These are phyloP conservation scores for Rhizoclosmatium globosum DNA, from an alignment of 192 early-diverging fungal genomes.

Conservation along the genomic window DNA sequence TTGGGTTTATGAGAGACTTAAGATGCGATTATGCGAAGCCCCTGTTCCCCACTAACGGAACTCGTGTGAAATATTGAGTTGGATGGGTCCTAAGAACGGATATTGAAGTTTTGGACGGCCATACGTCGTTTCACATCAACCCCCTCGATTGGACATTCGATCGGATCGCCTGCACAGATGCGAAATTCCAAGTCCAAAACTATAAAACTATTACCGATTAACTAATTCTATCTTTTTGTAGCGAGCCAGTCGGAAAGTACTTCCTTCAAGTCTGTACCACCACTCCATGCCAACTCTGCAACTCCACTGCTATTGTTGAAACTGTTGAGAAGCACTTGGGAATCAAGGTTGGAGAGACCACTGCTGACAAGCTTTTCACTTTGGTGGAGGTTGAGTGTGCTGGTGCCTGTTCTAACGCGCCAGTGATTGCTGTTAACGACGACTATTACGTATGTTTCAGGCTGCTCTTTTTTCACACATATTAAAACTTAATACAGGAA, in stretches of 20 bases:
- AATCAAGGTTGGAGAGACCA: constrained; percentile 95
- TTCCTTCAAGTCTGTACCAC: constrained; percentile 99
- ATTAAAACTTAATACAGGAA: constrained; percentile 64
- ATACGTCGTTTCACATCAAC: neutral
- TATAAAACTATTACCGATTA: neutral
- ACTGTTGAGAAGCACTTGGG: constrained; percentile 86
- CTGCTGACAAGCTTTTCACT: constrained; percentile 92
- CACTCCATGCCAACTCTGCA: constrained; percentile 96
- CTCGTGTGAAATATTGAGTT: no score
- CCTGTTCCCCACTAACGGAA: no score
- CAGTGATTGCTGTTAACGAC: constrained; percentile 97
- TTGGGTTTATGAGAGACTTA: neutral
- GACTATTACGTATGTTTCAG: constrained; percentile 84
- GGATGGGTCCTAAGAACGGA: no score
- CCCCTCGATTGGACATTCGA: neutral
- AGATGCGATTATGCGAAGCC: neutral
- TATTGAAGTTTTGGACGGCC: neutral
- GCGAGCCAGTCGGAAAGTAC: constrained; percentile 98
- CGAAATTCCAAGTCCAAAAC: no score
- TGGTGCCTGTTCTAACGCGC: constrained; percentile 97
- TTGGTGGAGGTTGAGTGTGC: constrained; percentile 99
- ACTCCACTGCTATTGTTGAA: constrained; percentile 88
- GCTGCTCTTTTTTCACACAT: constrained; percentile 28
- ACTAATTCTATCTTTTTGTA: constrained; percentile 34
- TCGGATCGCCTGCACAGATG: neutral